A percentile compares a stretch with the other conserved stretches of the same genome.
These are phyloP conservation scores for Rhododendron simsii DNA, from an alignment of 148 eudicot species.

Conservation along the genomic window DNA sequence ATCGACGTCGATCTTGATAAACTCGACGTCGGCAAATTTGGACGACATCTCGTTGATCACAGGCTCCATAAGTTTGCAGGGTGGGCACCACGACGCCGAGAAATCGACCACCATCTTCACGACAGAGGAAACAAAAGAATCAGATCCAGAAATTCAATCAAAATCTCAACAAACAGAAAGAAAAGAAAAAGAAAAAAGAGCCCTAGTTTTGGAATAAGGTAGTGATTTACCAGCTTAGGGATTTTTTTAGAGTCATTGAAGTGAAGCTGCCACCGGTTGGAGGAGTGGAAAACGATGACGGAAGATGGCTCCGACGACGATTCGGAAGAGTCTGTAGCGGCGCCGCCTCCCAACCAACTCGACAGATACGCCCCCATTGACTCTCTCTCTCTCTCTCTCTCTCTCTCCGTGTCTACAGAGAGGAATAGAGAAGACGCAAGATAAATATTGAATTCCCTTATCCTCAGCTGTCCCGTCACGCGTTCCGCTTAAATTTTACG, in stretches of 20 bases:
- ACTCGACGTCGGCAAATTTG: conserved; percentile 59
- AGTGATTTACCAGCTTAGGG: conserved; percentile 47
- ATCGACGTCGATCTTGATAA: conserved; percentile 90
- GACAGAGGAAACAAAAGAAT: background rate
- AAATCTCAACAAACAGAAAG: background rate
- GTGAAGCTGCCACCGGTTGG: conserved; percentile 80
- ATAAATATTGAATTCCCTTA: no score
- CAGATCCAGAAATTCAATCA: background rate
- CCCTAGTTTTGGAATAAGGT: background rate
- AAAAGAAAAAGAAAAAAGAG: background rate
- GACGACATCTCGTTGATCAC: conserved; percentile 52
- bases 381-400: background rate
- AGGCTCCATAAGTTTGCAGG: conserved; percentile 85
- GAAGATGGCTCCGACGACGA: conserved; percentile 40
- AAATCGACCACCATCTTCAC: conserved; percentile 85
- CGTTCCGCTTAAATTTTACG: no score
- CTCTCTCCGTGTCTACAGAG: background rate
- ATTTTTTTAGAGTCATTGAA: conserved; percentile 50
- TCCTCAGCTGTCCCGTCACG: no score
- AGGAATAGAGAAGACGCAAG: no score
- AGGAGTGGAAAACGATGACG: conserved; percentile 59
- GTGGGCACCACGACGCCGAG: conserved; percentile 90
- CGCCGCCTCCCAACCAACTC: conserved; percentile 32
- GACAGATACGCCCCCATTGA: conserved; percentile 52
- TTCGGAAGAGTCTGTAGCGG: conserved; percentile 16